Conservation (phyloP, 2,329 filamentous ascomycete species). For the Dothidotthia symphoricarpi region DNA sequence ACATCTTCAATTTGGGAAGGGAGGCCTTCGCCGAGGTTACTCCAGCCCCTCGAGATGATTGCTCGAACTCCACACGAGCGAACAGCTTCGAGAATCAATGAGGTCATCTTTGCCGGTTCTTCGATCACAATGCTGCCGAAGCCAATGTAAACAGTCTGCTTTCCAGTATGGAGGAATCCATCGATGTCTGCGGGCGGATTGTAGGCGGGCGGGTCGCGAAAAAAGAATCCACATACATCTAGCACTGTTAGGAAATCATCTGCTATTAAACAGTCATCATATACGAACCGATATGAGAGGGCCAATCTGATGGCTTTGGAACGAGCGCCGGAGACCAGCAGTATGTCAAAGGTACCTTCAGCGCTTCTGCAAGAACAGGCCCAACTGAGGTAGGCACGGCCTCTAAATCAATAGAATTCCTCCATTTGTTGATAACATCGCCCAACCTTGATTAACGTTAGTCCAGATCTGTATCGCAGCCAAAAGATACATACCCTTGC, state of each 20-base stretch:
- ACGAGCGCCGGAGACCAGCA: conserved; percentile 46
- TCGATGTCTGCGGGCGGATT: conserved; percentile 42
- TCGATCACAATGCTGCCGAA: conserved; percentile 59
- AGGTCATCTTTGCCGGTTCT: conserved; percentile 47
- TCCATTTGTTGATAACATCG: conserved; percentile 48
- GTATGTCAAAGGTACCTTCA: conserved; percentile 47
- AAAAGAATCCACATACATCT: conserved; percentile 49
- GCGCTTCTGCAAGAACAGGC: conserved; percentile 37
- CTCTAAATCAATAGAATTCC: conserved; percentile 45
- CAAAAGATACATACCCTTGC: conserved; percentile 38
- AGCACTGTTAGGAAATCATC: no score
- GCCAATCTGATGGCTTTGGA: conserved; percentile 21
- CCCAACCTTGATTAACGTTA: conserved; percentile 31
- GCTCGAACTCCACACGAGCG: conserved; percentile 40
- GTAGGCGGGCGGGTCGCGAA: conserved; percentile 42
- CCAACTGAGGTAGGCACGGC: conserved; percentile 39
- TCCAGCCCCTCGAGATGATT: conserved; percentile 57
- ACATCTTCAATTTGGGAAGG: conserved; percentile 34
- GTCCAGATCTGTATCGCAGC: no score
- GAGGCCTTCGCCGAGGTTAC: conserved; percentile 21
- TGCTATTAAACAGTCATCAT: no score
- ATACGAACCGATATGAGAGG: no score
- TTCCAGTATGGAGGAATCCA: conserved; percentile 50
- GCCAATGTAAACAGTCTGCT: conserved; percentile 55
- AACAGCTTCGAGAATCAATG: conserved; percentile 50